phyloP scores from a whole-genome alignment of 805 yeast species.

The Metschnikowia kunwiensis region DNA sequence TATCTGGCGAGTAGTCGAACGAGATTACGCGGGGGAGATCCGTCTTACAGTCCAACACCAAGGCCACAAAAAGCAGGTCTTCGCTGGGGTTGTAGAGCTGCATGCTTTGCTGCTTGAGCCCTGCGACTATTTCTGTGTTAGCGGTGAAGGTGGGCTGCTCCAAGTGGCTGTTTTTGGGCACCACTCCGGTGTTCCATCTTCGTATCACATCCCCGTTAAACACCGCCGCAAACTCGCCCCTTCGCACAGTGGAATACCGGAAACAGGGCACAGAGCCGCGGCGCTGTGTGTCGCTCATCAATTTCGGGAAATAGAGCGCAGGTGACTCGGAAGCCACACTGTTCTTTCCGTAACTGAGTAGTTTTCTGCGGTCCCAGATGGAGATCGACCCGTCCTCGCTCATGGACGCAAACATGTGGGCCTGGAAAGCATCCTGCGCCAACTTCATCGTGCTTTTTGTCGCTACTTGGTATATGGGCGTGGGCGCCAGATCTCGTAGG shows the following conservation, averaged over 20 bases:
- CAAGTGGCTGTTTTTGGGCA: slow-evolving; percentile 30
- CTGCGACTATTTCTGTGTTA: slow-evolving; percentile 9
- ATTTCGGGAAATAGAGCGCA: slow-evolving; percentile 54
- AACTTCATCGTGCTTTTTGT: slow-evolving; percentile 71
- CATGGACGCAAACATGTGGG: slow-evolving; percentile 65
- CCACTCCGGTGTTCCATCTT: slow-evolving; percentile 73
- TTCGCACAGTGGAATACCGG: slow-evolving; percentile 60
- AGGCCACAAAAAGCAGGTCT: slow-evolving; percentile 69
- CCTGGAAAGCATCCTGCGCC: slow-evolving; percentile 64
- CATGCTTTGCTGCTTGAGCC: slow-evolving; percentile 36
- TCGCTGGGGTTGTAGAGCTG: slow-evolving; percentile 39
- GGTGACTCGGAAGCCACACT: slow-evolving; percentile 49
- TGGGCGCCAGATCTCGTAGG: slow-evolving; percentile 47
- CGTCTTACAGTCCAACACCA: slow-evolving; percentile 71
- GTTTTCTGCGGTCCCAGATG: slow-evolving; percentile 73
- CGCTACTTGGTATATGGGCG: slow-evolving; percentile 70
- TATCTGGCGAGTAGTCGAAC: slow-evolving; percentile 73
- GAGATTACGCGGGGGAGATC: slow-evolving; percentile 80
- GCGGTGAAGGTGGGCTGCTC: slow-evolving; percentile 14
- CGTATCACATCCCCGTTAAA: slow-evolving; percentile 75
- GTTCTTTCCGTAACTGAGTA: slow-evolving; percentile 26
- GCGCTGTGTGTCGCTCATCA: slow-evolving; percentile 54
- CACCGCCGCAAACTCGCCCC: slow-evolving; percentile 74
- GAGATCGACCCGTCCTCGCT: slow-evolving; percentile 84
- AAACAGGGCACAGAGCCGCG: slow-evolving; percentile 64